Evolutionary conservation across 495 filamentous ascomycete species (phyloP).

Genomic region (Melanomma pulvis-pyrius): DNA sequence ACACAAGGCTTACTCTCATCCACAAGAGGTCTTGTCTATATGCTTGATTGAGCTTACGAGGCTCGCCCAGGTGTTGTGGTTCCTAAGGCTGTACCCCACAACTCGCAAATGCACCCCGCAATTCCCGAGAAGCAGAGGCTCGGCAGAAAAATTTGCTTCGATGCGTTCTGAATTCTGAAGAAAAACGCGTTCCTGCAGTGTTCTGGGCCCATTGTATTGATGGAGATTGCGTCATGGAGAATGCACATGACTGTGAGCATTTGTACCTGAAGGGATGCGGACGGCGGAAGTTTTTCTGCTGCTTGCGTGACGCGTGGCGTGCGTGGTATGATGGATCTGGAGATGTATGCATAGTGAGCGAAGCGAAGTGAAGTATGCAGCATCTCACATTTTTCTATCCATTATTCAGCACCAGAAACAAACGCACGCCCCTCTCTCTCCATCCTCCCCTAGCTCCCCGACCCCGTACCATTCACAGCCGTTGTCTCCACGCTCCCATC

Average conservation of each 20-base stretch:
- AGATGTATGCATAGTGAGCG: not conserved
- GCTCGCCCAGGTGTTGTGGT: not conserved
- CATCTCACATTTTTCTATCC: not conserved
- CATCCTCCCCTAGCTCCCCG: not conserved
- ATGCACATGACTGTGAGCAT: not conserved
- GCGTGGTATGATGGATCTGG: not conserved
- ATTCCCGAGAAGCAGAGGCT: not conserved
- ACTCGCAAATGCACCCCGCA: constrained; percentile 24
- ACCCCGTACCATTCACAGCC: constrained; percentile 20
- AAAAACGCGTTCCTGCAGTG: not conserved
- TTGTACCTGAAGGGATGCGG: not conserved
- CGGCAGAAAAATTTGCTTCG: constrained; percentile 7
- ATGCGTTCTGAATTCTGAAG: not conserved
- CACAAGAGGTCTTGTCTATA: not conserved
- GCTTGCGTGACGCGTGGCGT: no score
- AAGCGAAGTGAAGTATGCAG: not conserved
- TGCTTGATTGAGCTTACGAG: constrained; percentile 34
- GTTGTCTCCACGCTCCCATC: constrained; percentile 27
- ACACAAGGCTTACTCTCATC: not conserved
- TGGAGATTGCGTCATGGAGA: not conserved
- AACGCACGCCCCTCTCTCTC: not conserved
- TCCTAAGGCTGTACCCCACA: constrained; percentile 27
- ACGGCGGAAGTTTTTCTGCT: no score
- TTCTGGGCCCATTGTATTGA: not conserved
- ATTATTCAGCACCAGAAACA: not conserved